Evolutionary conservation across 306 rosid species (phyloP), one percentile per base, ranked within the genome.

Genomic region (Ammopiptanthus mongolicus): DNA sequence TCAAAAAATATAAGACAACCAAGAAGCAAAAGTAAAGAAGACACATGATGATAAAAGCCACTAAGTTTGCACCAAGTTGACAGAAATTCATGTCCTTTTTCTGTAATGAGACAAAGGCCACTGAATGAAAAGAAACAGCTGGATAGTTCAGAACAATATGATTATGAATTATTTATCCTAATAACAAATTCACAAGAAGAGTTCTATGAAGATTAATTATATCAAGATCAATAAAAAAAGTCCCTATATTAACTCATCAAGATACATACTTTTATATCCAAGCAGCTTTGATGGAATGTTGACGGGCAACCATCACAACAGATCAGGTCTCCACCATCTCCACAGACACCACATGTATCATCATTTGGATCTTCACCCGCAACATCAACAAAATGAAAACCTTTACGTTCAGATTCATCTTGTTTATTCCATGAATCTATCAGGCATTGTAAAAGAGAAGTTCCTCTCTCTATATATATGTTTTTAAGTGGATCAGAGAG

Each of bases 271-370:
- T 89, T 70, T 79, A 92, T 89, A 75, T 85, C 89, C 87, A 95
- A 85, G 80, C 99, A 95, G 82, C 87, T 85, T 73, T 88, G 95
- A 79, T 95, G 99, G 85, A 95, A 95, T 25, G 99, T 92, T 51
- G 99, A 95, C 46, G 99, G 99, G 81, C 99, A 95, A 74, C 93
- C 78, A 80, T 95, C 99, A 74, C 99, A 95, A 71, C 99, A 95
- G 77, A 90, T 87, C 87, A 95, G 84, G 79, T 92, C 87, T 69
- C 99, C 99, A 36, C 99, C 99, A 80, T 95, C 99, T 73, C 99
- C 99, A 57, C 99, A 95, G 57, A 95, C 85, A 48, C 97, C 97
- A 63, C 99, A 95, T 15, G 99, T 85, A 80, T 95, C 99, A 79
- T 95, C 97, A 75, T 92, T 95, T 48, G 99, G 97, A 79, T 95